Percentiles rank a stretch among this genome's conserved stretches.
Evolutionary conservation across 2,329 filamentous ascomycete species (phyloP).

Genomic region (Sarocladiaceae sp.): DNA sequence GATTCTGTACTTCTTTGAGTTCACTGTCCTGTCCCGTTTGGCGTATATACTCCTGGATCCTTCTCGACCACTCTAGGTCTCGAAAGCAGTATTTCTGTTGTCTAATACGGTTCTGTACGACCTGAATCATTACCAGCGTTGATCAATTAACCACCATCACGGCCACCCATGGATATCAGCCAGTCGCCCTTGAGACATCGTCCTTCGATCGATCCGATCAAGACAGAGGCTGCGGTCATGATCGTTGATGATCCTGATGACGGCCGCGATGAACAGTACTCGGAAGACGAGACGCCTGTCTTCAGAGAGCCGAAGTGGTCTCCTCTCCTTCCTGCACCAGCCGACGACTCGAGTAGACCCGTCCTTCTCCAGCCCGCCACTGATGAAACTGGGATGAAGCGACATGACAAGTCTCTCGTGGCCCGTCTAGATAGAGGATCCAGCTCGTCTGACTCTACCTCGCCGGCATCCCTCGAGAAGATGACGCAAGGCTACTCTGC

Average conservation of each 20-base stretch:
- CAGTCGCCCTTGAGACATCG: neutral
- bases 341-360: neutral
- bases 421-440: constrained; percentile 3
- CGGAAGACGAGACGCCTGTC: neutral
- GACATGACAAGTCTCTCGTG: constrained; percentile 3
- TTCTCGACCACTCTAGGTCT: too few species aligned
- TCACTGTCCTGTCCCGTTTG: too few species aligned
- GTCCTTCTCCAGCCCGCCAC: constrained; percentile 2
- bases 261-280: neutral
- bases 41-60: too few species aligned
- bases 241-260: neutral
- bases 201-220: constrained; percentile 2
- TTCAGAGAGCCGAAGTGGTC: constrained; percentile 5
- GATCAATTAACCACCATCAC: neutral
- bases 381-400: neutral
- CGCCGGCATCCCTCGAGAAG: neutral
- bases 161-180: neutral
- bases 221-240: neutral
- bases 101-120: too few species aligned
- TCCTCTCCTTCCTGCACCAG: neutral
- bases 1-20: too few species aligned
- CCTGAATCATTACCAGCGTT: neutral
- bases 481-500: neutral
- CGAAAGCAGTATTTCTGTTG: too few species aligned
- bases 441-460: neutral